Percentiles rank a stretch among this genome's conserved stretches.
Conservation (phyloP, 805 yeast genomes). For the Barnettozyma populi region DNA sequence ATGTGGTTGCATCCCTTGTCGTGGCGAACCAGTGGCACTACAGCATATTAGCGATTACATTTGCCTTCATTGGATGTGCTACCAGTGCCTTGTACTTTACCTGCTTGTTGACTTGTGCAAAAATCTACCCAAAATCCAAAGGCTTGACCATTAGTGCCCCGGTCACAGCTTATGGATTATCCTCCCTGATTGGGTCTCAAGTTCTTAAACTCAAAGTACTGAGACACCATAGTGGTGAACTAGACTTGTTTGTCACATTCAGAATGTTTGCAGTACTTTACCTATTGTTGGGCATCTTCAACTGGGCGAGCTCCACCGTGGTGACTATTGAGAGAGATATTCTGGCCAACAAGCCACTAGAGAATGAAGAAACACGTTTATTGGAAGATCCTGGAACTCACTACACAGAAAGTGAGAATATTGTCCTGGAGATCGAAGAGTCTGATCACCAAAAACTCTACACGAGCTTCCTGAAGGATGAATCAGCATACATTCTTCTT, state of each 20-base stretch:
- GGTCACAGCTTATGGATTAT: constrained; percentile 79
- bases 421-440: constrained; percentile 22
- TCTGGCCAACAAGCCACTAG: constrained; percentile 17
- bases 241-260: constrained; percentile 51
- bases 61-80: constrained; percentile 60
- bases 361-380: constrained; percentile 20
- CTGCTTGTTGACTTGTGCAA: constrained; percentile 74
- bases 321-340: constrained; percentile 43
- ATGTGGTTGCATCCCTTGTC: constrained; percentile 42
- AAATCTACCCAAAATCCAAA: constrained; percentile 69
- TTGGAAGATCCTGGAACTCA: neutral
- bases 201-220: constrained; percentile 37
- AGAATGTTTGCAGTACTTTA: constrained; percentile 47
- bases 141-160: constrained; percentile 86
- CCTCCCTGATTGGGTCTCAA: constrained; percentile 72
- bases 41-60: constrained; percentile 40
- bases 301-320: constrained; percentile 59
- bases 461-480: constrained; percentile 33
- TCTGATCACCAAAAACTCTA: constrained; percentile 17
- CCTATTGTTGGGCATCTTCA: constrained; percentile 48
- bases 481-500: constrained; percentile 59
- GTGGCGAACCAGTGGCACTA: constrained; percentile 27
- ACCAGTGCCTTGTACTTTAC: constrained; percentile 70
- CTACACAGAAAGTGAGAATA: constrained; percentile 20
- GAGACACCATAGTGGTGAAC: constrained; percentile 17